Conservation (phyloP, 768 basidiomycete genomes). For the Russula compacta region DNA sequence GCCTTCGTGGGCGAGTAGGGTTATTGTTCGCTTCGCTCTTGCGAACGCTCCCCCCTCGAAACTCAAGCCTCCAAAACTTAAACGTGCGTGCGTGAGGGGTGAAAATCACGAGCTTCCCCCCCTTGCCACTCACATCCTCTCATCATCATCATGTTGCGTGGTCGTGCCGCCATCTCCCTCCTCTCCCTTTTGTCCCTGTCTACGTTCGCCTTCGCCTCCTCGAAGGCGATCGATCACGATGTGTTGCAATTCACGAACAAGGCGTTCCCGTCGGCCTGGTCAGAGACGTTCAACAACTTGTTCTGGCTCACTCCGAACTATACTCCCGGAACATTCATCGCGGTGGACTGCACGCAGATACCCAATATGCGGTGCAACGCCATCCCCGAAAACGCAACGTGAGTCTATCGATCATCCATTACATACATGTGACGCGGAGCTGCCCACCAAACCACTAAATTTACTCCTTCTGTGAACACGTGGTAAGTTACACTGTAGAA, state of each 20-base stretch:
- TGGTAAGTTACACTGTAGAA: background rate
- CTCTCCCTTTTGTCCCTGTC: background rate
- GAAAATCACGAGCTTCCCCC: no score
- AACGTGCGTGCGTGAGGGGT: no score
- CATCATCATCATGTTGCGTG: background rate
- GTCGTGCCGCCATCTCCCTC: background rate
- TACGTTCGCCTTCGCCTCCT: background rate
- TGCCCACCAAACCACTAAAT: background rate
- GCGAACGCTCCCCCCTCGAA: background rate
- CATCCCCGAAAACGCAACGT: slow-evolving; percentile 4
- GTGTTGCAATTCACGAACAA: slow-evolving; percentile 13
- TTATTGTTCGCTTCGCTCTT: slow-evolving; percentile 1
- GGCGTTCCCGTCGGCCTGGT: slow-evolving; percentile 9
- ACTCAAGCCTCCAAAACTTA: no score
- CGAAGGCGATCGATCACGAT: background rate
- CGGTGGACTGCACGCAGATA: slow-evolving; percentile 7
- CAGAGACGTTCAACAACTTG: slow-evolving; percentile 4
- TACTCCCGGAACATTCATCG: slow-evolving; percentile 4
- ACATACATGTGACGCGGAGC: background rate
- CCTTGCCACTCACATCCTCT: no score
- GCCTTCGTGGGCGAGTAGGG: slow-evolving; percentile 3
- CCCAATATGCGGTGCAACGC: slow-evolving; percentile 1
- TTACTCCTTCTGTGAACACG: background rate
- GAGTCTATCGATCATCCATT: background rate
- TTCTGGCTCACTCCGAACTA: slow-evolving; percentile 8